These are phyloP conservation scores for Litchi chinensis DNA, from an alignment of 345 rosid genomes.

Conservation along the genomic window DNA sequence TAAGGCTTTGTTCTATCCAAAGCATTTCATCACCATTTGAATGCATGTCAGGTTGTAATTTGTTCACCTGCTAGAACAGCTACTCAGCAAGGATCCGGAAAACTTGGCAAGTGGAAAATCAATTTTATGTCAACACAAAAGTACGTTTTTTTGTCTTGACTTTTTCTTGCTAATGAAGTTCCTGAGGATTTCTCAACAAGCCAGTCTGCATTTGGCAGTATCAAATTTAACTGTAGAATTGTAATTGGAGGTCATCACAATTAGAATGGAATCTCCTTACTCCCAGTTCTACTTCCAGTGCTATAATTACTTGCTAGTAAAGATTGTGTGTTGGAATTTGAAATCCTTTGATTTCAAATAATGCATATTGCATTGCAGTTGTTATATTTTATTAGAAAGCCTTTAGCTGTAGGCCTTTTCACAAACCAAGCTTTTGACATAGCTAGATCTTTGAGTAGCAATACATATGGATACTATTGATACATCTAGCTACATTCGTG, in stretches of 20 bases:
- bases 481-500: neutral
- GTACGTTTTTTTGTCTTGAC: constrained; percentile 37
- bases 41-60: constrained; percentile 68
- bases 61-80: constrained; percentile 96
- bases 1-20: neutral
- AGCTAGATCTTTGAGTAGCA: neutral
- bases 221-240: neutral
- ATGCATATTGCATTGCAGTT: neutral
- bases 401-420: neutral
- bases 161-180: neutral
- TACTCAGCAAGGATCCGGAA: constrained; percentile 95
- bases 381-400: neutral
- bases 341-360: neutral
- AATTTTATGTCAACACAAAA: constrained; percentile 87
- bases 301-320: neutral
- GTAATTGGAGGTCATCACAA: neutral
- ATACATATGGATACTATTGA: neutral
- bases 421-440: neutral
- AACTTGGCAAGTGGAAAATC: constrained; percentile 92
- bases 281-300: neutral
- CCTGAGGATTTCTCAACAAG: neutral
- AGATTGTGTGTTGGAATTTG: constrained; percentile 1
- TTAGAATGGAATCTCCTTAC: neutral
- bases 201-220: neutral
- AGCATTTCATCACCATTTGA: neutral